Percentiles rank a stretch among this genome's conserved stretches.
These are phyloP conservation scores for Daldinia caldariorum DNA, from an alignment of 495 filamentous ascomycete genomes.

Conservation along the genomic window DNA sequence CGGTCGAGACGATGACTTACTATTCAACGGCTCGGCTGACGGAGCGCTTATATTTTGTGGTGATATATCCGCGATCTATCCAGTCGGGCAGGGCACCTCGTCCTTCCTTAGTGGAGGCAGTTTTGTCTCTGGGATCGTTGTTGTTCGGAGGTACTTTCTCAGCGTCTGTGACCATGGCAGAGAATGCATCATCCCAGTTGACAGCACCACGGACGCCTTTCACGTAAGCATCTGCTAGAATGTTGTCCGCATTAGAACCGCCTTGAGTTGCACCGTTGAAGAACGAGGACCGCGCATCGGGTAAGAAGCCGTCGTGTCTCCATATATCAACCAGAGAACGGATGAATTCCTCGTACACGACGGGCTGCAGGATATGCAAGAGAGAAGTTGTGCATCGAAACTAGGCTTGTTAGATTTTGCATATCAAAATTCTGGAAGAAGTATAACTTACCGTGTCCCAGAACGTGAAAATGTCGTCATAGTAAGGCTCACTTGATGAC, in stretches of 20 bases:
- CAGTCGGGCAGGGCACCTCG: slow-evolving; percentile 77
- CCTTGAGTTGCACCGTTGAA: slow-evolving; percentile 77
- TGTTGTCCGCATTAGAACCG: slow-evolving; percentile 77
- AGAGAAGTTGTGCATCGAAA: slow-evolving; percentile 72
- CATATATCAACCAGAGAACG: slow-evolving; percentile 77
- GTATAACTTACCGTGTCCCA: slow-evolving; percentile 58
- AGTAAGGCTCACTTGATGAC: slow-evolving; percentile 72
- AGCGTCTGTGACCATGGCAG: slow-evolving; percentile 76
- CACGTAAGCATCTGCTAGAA: slow-evolving; percentile 79
- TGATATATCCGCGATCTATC: slow-evolving; percentile 70
- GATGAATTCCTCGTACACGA: slow-evolving; percentile 70
- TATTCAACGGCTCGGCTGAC: slow-evolving; percentile 77
- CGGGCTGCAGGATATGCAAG: slow-evolving; percentile 72
- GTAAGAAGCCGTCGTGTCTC: slow-evolving; percentile 71
- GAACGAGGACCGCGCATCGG: slow-evolving; percentile 73
- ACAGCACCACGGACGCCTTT: slow-evolving; percentile 71
- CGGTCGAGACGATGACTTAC: slow-evolving; percentile 34
- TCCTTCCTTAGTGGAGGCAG: slow-evolving; percentile 74
- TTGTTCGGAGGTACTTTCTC: slow-evolving; percentile 69
- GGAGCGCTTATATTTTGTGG: slow-evolving; percentile 67
- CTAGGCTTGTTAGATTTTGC: slow-evolving; percentile 28
- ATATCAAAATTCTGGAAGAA: background rate
- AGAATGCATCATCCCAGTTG: slow-evolving; percentile 75
- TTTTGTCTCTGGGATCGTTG: slow-evolving; percentile 66
- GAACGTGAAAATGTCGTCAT: slow-evolving; percentile 66